Evolutionary conservation across 2,329 filamentous ascomycete genomes (phyloP).

Genomic region (Zasmidium angulare): DNA sequence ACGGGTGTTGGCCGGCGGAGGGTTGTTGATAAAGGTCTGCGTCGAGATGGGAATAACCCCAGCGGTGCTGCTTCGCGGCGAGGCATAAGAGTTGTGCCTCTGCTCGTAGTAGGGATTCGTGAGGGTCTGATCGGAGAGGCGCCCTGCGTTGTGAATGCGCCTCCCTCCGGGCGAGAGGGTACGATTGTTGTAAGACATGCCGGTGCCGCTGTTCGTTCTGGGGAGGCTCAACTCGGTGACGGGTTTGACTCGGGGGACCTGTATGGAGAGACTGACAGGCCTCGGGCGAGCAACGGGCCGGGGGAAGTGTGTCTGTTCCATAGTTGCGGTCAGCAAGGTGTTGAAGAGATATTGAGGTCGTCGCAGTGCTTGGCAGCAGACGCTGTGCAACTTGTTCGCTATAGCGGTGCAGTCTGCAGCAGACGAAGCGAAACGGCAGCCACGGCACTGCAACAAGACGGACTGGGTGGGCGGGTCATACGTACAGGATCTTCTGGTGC

Average conservation of each 20-base stretch:
- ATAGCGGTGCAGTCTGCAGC: neutral
- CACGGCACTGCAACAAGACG: neutral
- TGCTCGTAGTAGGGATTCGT: slow-evolving; percentile 32
- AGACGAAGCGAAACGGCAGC: neutral
- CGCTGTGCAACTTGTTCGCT: slow-evolving; percentile 4
- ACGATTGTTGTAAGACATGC: slow-evolving; percentile 35
- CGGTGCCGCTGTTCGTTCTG: neutral
- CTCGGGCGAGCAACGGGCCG: slow-evolving; percentile 2
- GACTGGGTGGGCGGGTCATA: neutral
- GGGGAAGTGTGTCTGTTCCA: slow-evolving; percentile 9
- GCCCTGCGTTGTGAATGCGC: slow-evolving; percentile 34
- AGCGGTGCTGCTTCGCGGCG: slow-evolving; percentile 35
- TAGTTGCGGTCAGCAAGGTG: slow-evolving; percentile 6
- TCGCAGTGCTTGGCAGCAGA: neutral
- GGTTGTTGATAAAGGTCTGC: slow-evolving; percentile 35
- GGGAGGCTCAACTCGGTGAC: slow-evolving; percentile 20
- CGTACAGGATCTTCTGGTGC: neutral
- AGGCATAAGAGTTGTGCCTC: slow-evolving; percentile 30
- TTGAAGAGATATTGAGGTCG: neutral
- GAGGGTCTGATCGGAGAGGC: slow-evolving; percentile 31
- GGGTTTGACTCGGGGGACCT: slow-evolving; percentile 24
- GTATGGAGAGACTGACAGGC: slow-evolving; percentile 14
- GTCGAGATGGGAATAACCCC: slow-evolving; percentile 40
- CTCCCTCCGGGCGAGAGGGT: slow-evolving; percentile 36
- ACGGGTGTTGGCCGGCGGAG: slow-evolving; percentile 19